These are phyloP conservation scores for Sphagnum tenellum DNA, from an alignment of 225 moss, liverwort and hornwort species.

Conservation along the genomic window DNA sequence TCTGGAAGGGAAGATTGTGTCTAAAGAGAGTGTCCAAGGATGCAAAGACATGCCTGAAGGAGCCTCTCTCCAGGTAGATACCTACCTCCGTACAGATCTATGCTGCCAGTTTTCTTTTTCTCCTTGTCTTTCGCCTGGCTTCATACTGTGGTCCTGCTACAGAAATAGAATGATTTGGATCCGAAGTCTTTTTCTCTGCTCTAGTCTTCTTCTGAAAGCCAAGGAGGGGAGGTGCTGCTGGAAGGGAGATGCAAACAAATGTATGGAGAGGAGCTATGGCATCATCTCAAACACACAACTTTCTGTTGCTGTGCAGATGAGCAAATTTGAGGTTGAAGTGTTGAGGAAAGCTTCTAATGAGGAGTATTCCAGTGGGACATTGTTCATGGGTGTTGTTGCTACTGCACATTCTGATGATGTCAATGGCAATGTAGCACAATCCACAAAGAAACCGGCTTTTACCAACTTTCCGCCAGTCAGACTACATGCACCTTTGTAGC, in stretches of 20 bases:
- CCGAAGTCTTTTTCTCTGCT: background rate
- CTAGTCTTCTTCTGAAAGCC: too few species aligned
- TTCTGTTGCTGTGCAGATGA: constrained; percentile 39
- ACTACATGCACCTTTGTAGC: constrained; percentile 29
- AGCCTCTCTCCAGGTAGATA: constrained; percentile 43
- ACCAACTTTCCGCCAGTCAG: constrained; percentile 35
- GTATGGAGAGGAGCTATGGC: background rate
- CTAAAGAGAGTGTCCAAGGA: constrained; percentile 48
- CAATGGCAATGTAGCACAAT: constrained; percentile 9
- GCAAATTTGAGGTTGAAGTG: constrained; percentile 75
- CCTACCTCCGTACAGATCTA: too few species aligned
- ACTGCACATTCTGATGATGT: constrained; percentile 5
- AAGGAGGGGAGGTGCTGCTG: too few species aligned
- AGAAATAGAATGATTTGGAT: background rate
- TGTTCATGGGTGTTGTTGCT: constrained; percentile 34
- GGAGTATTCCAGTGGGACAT: constrained; percentile 50
- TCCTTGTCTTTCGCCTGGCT: too few species aligned
- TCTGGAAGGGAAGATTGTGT: constrained; percentile 47
- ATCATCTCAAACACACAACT: background rate
- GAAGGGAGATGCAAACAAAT: background rate
- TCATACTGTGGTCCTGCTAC: too few species aligned
- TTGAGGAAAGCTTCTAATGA: constrained; percentile 49
- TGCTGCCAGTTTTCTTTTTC: background rate
- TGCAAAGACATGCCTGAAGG: constrained; percentile 58
- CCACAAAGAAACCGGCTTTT: constrained; percentile 25